A percentile compares a stretch with the other conserved stretches of the same genome.
These are phyloP conservation scores for Coleophoma cylindrospora DNA, from an alignment of 2,329 filamentous ascomycete genomes.

Conservation along the genomic window DNA sequence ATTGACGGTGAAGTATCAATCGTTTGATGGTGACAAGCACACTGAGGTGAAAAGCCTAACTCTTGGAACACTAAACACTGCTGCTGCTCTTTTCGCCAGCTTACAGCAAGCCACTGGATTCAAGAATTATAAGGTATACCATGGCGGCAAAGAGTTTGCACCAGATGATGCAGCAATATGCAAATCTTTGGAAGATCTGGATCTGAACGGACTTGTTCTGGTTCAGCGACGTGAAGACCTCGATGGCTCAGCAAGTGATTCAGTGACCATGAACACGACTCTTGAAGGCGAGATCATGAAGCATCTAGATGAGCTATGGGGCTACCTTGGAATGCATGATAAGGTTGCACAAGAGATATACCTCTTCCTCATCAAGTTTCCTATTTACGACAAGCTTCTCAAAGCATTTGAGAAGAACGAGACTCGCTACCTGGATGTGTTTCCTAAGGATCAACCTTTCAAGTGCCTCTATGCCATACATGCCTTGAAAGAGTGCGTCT, in stretches of 20 bases:
- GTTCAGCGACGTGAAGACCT: constrained; percentile 54
- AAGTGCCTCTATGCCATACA: constrained; percentile 70
- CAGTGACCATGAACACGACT: constrained; percentile 47
- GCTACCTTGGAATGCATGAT: constrained; percentile 71
- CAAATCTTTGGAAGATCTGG: constrained; percentile 63
- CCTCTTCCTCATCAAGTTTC: constrained; percentile 64
- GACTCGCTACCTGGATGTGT: constrained; percentile 55
- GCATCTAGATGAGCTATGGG: constrained; percentile 81
- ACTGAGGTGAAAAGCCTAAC: constrained; percentile 56
- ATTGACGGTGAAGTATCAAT: constrained; percentile 68
- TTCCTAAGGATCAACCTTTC: constrained; percentile 65
- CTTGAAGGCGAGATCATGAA: constrained; percentile 76
- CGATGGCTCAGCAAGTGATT: constrained; percentile 34
- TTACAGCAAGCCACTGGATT: constrained; percentile 69
- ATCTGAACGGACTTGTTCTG: constrained; percentile 61
- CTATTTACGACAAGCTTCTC: constrained; percentile 59
- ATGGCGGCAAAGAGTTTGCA: constrained; percentile 60
- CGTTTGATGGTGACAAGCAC: constrained; percentile 57
- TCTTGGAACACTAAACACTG: constrained; percentile 68
- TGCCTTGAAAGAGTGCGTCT: constrained; percentile 58
- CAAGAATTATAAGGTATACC: constrained; percentile 69
- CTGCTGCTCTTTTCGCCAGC: constrained; percentile 61
- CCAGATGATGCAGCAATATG: constrained; percentile 54
- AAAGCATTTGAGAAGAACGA: constrained; percentile 49
- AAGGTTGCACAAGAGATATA: constrained; percentile 65